phyloP scores from a whole-genome alignment of 345 rosid genomes.

The Microthlaspi erraticum region DNA sequence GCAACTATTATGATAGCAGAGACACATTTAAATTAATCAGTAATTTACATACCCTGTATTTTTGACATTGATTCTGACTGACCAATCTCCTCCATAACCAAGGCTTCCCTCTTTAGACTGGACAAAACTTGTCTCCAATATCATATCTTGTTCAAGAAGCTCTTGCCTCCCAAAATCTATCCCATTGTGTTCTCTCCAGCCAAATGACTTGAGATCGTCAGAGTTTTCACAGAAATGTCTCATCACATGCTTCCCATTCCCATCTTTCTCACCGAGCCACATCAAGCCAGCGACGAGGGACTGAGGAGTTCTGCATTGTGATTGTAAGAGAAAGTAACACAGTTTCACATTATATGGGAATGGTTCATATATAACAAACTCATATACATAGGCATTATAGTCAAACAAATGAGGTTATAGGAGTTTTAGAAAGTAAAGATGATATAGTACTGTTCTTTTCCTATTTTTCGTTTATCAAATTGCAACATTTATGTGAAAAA shows the following conservation, averaged over 20 bases:
- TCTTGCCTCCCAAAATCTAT: conserved; percentile 84
- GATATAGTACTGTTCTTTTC: conserved; percentile 3
- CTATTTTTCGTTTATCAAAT: background rate
- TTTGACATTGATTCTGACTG: conserved; percentile 63
- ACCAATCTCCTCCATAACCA: conserved; percentile 99
- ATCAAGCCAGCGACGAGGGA: conserved; percentile 87
- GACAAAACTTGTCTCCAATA: conserved; percentile 75
- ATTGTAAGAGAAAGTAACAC: conserved; percentile 1
- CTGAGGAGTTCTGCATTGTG: conserved; percentile 66
- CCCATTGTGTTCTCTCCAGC: conserved; percentile 89
- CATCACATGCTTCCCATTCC: conserved; percentile 62
- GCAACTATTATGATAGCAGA: background rate
- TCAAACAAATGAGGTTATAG: no score
- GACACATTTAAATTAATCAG: background rate
- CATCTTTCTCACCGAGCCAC: conserved; percentile 88
- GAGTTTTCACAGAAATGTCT: conserved; percentile 88
- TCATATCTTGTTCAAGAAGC: conserved; percentile 70
- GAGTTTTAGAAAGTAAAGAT: no score
- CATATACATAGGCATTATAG: no score
- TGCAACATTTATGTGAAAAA: no score
- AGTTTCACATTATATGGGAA: background rate
- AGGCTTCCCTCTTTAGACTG: conserved; percentile 68
- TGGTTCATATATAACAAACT: no score
- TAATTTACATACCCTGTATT: conserved; percentile 50
- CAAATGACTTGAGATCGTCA: conserved; percentile 68